These are phyloP conservation scores for Erodium maritimum DNA, from an alignment of 345 rosid genomes.

Conservation along the genomic window DNA sequence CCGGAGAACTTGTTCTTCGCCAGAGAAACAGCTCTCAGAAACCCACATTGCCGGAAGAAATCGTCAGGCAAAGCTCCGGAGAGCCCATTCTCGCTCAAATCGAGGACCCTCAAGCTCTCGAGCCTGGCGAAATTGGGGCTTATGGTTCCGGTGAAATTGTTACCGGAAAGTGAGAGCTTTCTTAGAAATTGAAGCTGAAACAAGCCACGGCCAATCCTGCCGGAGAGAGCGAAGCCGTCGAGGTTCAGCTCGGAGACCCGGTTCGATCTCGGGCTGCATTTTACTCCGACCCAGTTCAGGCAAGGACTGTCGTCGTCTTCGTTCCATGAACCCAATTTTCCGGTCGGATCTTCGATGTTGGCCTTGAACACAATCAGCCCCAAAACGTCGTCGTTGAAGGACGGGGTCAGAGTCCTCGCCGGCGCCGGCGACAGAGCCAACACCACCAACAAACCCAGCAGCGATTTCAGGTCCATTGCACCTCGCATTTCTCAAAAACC, in stretches of 20 bases:
- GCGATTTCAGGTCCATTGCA: constrained; percentile 9
- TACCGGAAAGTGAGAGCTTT: constrained; percentile 57
- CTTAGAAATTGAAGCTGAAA: constrained; percentile 61
- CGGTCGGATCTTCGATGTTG: constrained; percentile 61
- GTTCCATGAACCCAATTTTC: constrained; percentile 71
- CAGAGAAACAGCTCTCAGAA: constrained; percentile 52
- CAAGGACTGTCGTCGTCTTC: constrained; percentile 79
- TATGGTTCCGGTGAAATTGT: constrained; percentile 59
- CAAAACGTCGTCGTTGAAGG: constrained; percentile 61
- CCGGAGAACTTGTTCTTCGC: constrained; percentile 65
- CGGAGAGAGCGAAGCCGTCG: constrained; percentile 69
- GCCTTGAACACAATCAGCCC: constrained; percentile 88
- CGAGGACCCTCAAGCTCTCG: constrained; percentile 45
- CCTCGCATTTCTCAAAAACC: no score
- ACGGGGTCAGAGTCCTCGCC: constrained; percentile 47
- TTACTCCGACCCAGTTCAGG: constrained; percentile 55
- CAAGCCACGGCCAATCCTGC: constrained; percentile 80
- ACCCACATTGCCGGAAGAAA: constrained; percentile 72
- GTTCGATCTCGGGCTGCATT: constrained; percentile 60
- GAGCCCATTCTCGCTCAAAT: constrained; percentile 59
- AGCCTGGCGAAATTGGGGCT: constrained; percentile 53
- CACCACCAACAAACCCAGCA: constrained; percentile 7
- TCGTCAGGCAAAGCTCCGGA: constrained; percentile 60
- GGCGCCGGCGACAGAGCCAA: constrained; percentile 14
- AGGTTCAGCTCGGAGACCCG: constrained; percentile 70